phyloP scores from a whole-genome alignment of 345 rosid species.

The Camelina neglecta region DNA sequence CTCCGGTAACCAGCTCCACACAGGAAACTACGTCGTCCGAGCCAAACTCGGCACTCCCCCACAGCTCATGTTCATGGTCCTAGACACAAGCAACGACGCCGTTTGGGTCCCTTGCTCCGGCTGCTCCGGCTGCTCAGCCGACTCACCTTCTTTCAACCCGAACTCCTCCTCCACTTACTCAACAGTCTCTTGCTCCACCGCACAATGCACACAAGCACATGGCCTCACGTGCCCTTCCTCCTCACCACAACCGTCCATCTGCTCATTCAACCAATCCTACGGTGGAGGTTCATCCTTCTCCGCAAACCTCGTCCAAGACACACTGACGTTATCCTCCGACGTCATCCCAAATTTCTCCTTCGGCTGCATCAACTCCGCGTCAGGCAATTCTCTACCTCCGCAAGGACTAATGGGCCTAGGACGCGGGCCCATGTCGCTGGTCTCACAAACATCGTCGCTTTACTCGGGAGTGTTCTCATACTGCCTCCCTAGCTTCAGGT shows the following conservation, averaged over 20 bases:
- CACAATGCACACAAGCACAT: conserved; percentile 68
- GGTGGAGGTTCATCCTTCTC: conserved; percentile 82
- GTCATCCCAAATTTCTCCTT: conserved; percentile 57
- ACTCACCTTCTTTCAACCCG: conserved; percentile 50
- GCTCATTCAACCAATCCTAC: conserved; percentile 82
- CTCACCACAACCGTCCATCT: conserved; percentile 39
- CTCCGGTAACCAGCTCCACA: conserved; percentile 55
- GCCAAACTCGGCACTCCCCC: conserved; percentile 80
- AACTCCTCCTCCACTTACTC: conserved; percentile 60
- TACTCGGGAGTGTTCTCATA: conserved; percentile 82
- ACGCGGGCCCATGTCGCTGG: conserved; percentile 73
- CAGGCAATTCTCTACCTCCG: conserved; percentile 73
- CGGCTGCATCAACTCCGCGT: conserved; percentile 63
- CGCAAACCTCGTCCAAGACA: conserved; percentile 67
- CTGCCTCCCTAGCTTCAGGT: conserved; percentile 84
- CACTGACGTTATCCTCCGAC: conserved; percentile 56
- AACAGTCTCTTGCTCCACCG: conserved; percentile 64
- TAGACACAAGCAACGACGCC: conserved; percentile 76
- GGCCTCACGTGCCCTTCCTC: conserved; percentile 74
- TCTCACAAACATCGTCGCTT: conserved; percentile 65
- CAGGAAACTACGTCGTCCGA: conserved; percentile 68
- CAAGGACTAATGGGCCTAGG: conserved; percentile 89
- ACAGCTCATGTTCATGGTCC: conserved; percentile 80
- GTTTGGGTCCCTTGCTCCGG: conserved; percentile 84
- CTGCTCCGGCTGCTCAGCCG: conserved; percentile 66